phyloP scores from a whole-genome alignment of 2,329 filamentous ascomycete genomes.

The Aspergillus sp. region DNA sequence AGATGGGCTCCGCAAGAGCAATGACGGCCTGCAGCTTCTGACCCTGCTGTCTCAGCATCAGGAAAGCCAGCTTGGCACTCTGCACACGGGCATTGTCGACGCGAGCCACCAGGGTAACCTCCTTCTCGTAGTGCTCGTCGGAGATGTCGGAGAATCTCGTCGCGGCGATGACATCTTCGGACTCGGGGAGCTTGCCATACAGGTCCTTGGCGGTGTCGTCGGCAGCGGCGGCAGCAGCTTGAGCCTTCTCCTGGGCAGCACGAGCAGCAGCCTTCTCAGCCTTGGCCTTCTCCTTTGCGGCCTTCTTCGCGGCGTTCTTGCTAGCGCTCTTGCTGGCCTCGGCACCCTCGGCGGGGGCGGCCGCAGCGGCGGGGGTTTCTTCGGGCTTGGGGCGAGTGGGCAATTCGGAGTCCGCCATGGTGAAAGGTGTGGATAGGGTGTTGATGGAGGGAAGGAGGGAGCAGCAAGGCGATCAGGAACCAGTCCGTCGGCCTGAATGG shows the following conservation, averaged over 20 bases:
- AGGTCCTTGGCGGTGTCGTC: constrained; percentile 66
- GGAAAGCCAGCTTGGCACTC: constrained; percentile 86
- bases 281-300: constrained; percentile 87
- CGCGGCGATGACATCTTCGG: constrained; percentile 62
- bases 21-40: constrained; percentile 82
- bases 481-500: constrained; percentile 7
- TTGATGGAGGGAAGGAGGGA: not conserved
- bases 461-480: constrained; percentile 3
- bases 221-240: constrained; percentile 65
- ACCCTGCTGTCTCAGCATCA: constrained; percentile 78
- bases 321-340: constrained; percentile 48
- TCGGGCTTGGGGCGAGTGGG: constrained; percentile 44
- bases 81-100: constrained; percentile 87
- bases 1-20: constrained; percentile 64
- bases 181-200: constrained; percentile 71
- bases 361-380: constrained; percentile 31
- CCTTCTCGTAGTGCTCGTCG: constrained; percentile 67
- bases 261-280: constrained; percentile 71
- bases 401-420: constrained; percentile 44
- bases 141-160: constrained; percentile 56
- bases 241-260: constrained; percentile 73
- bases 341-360: constrained; percentile 39
- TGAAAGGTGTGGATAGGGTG: constrained; percentile 8
- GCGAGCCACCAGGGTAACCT: constrained; percentile 75
- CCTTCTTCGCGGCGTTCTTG: constrained; percentile 84